Evolutionary conservation across 495 filamentous ascomycete species (phyloP).

Genomic region (Talaromyces trachyspermus): DNA sequence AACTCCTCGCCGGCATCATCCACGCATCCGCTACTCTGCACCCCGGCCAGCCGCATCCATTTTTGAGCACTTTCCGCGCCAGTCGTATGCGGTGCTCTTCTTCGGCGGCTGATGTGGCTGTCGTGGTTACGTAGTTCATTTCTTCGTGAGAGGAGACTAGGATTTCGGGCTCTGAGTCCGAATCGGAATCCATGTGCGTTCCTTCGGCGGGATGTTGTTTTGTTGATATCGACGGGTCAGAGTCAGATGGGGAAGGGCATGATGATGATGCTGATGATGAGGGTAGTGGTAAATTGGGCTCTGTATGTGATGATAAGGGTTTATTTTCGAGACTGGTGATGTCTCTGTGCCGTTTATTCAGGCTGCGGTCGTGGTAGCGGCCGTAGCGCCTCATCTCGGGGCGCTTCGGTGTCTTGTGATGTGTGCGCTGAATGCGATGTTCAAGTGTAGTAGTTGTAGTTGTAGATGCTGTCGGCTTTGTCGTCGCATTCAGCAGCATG

Average conservation of each 20-base stretch:
- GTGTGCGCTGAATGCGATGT: not conserved
- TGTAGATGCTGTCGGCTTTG: not conserved
- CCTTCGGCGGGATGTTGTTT: no score
- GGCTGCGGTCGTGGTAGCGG: constrained; percentile 7
- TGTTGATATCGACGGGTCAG: no score
- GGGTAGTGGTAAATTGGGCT: no score
- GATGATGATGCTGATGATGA: not conserved
- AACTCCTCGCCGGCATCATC: constrained; percentile 48
- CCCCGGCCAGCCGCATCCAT: constrained; percentile 66
- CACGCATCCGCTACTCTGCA: constrained; percentile 39
- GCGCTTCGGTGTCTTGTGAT: not conserved
- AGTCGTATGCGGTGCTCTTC: constrained; percentile 37
- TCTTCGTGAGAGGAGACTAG: constrained; percentile 26
- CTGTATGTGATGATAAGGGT: no score
- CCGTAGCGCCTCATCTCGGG: constrained; percentile 5
- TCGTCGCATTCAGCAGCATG: constrained; percentile 16
- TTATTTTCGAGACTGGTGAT: no score
- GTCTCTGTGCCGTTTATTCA: constrained; percentile 1
- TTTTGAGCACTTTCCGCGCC: constrained; percentile 57
- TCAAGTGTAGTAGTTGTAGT: not conserved
- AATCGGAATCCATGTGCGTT: constrained; percentile 35
- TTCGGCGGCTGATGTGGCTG: constrained; percentile 29
- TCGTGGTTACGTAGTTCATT: constrained; percentile 35
- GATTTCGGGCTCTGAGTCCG: constrained; percentile 37
- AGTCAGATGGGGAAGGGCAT: not conserved